Conservation (phyloP, 2,329 filamentous ascomycete genomes). For the Fusarium foetens region DNA sequence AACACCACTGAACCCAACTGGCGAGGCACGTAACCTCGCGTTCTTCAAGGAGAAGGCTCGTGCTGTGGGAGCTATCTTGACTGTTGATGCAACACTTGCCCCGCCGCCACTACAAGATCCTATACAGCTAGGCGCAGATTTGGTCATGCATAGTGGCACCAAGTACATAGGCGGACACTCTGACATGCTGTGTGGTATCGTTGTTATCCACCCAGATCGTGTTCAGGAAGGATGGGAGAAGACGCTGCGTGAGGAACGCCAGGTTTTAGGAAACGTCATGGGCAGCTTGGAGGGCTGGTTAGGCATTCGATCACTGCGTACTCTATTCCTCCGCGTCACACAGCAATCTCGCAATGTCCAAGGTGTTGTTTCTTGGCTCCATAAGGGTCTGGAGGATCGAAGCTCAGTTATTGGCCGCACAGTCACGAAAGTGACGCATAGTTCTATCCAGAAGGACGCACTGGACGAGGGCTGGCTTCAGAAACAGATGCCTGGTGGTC, state of each 20-base stretch:
- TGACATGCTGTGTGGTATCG: slow-evolving; percentile 88
- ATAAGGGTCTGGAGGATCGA: slow-evolving; percentile 53
- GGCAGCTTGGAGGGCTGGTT: slow-evolving; percentile 92
- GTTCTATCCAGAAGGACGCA: slow-evolving; percentile 75
- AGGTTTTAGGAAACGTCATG: slow-evolving; percentile 83
- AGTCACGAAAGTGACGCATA: slow-evolving; percentile 46
- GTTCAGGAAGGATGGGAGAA: slow-evolving; percentile 63
- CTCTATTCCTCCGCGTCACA: slow-evolving; percentile 84
- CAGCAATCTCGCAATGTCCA: slow-evolving; percentile 78
- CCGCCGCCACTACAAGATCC: slow-evolving; percentile 90
- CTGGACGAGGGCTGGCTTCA: slow-evolving; percentile 70
- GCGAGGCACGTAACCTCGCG: slow-evolving; percentile 78
- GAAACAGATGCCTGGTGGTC: slow-evolving; percentile 91
- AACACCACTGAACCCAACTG: slow-evolving; percentile 91
- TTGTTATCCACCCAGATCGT: slow-evolving; percentile 68
- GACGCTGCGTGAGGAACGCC: slow-evolving; percentile 72
- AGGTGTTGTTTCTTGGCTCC: slow-evolving; percentile 77
- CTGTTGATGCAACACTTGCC: slow-evolving; percentile 90
- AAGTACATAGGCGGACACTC: slow-evolving; percentile 97
- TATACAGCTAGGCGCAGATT: slow-evolving; percentile 80
- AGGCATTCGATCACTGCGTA: slow-evolving; percentile 84
- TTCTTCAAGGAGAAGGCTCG: slow-evolving; percentile 77
- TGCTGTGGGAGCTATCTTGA: slow-evolving; percentile 63
- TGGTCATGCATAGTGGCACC: slow-evolving; percentile 90
- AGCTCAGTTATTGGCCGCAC: slow-evolving; percentile 52